Base-by-base conservation (phyloP, 176 grass and related monocot genomes). In the Phragmites australis region DNA sequence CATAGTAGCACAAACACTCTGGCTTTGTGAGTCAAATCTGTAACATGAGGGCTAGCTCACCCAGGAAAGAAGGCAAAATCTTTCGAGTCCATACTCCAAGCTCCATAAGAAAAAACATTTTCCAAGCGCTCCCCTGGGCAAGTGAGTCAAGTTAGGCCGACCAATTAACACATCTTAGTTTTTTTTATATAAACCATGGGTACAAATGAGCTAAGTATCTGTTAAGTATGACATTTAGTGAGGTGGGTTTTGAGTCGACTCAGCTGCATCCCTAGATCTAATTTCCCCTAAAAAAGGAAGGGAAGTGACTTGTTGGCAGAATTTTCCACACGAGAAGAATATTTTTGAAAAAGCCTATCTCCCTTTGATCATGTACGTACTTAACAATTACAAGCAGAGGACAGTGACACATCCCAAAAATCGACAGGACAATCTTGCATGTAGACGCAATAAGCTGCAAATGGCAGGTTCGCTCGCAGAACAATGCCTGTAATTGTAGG, bases 401-500 rank as follows among this genome's bases (percentile, higher is more conserved):
- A 57, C 39, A 76, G 2, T 22, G 83, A 53, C 57, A 26, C 2
- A 55, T 57, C 21, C 45, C 63, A 11, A n/a, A 65, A 85, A 72
- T 40, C 72, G 69, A 21, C 78, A 21, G 22, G 77, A 76, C 76
- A 77, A 71, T 47, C 65, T 19, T 58, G 21, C 58, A 67, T 42
- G 78, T 12, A 48, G 61, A 89, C 87, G 87, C 87, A 84, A 85
- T 39, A 23, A 44, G 62, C 55, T 4, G 41, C 23, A 42, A 71
- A 85, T 61, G 51, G 51, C 25, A 43, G 75, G 40, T 26, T 78
- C 63, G 78, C 39, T 80, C 66, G 65, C 70, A 46, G 21, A 82
- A 89, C 42, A 49, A 42, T 89, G 70, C 67, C 48, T 57, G 18
- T 8, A 45, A 15, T 75, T 74, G 80, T 68, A 61, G 53, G 61